Percentiles rank a stretch among this genome's conserved stretches.
phyloP scores from a whole-genome alignment of 352 stramenopile genomes.

The Globisporangium mamillatum region DNA sequence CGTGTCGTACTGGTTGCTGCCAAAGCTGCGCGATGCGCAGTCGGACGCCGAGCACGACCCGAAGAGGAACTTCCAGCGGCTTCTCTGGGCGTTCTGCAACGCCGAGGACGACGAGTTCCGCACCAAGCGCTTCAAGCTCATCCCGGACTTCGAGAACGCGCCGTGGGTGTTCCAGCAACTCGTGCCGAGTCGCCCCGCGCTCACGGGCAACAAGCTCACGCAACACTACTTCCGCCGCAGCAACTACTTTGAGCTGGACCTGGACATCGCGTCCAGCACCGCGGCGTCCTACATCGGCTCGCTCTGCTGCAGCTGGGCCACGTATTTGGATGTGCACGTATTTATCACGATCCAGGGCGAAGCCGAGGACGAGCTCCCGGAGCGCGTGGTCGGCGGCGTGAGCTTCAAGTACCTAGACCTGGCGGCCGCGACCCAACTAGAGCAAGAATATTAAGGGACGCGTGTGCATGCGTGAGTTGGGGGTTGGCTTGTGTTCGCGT shows the following conservation, averaged over 20 bases:
- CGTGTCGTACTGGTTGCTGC: constrained; percentile 76
- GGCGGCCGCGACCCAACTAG: constrained; percentile 39
- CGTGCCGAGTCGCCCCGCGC: constrained; percentile 79
- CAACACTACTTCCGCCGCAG: constrained; percentile 76
- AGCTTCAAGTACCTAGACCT: constrained; percentile 64
- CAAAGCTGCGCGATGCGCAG: constrained; percentile 19
- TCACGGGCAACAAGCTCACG: constrained; percentile 85
- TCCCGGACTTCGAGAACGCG: constrained; percentile 82
- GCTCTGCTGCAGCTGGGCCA: constrained; percentile 75
- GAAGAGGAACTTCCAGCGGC: constrained; percentile 44
- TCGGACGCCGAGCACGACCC: constrained; percentile 15
- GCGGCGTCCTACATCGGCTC: constrained; percentile 76
- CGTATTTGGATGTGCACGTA: constrained; percentile 75
- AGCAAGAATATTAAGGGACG: constrained; percentile 14
- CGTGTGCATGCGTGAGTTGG: not conserved
- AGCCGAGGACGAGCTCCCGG: constrained; percentile 63
- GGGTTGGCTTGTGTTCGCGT: not conserved
- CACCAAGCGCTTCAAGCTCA: constrained; percentile 86
- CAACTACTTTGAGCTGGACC: constrained; percentile 87
- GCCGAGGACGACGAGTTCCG: constrained; percentile 47
- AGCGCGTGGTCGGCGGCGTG: constrained; percentile 61
- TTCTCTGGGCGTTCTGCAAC: constrained; percentile 58
- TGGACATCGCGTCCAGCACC: constrained; percentile 79
- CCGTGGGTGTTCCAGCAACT: constrained; percentile 81
- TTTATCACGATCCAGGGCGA: constrained; percentile 80